phyloP scores from a whole-genome alignment of 1,139 yeast species.

The Zygotorulaspora mrakii region DNA sequence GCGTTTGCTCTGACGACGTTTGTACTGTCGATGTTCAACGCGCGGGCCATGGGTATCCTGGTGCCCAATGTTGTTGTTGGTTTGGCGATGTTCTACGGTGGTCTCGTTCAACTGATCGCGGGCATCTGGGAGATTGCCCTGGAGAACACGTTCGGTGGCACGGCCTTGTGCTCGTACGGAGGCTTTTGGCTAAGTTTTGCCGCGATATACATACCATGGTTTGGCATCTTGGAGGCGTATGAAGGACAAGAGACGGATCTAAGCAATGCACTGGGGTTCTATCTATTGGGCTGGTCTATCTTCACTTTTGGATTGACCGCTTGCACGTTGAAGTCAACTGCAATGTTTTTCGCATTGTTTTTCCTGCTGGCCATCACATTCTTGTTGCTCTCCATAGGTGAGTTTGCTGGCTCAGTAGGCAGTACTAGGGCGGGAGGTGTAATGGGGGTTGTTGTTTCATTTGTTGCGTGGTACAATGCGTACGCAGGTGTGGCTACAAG shows the following conservation, averaged over 20 bases:
- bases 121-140: conserved; percentile 57
- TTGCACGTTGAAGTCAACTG: conserved; percentile 64
- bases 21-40: conserved; percentile 53
- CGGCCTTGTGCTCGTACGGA: conserved; percentile 65
- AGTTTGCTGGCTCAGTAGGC: conserved; percentile 43
- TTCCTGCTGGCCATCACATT: conserved; percentile 59
- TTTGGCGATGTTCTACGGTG: conserved; percentile 80
- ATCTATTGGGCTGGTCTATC: conserved; percentile 61
- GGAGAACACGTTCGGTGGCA: conserved; percentile 74
- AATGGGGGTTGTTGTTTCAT: conserved; percentile 61
- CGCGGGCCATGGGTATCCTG: conserved; percentile 48
- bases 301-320: conserved; percentile 59
- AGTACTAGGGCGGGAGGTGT: conserved; percentile 61
- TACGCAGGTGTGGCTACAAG: conserved; percentile 68
- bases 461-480: conserved; percentile 72
- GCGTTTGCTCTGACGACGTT: conserved; percentile 69
- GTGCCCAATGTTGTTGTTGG: conserved; percentile 61
- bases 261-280: conserved; percentile 54
- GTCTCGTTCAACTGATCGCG: conserved; percentile 68
- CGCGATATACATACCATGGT: conserved; percentile 58
- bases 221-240: conserved; percentile 56
- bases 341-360: conserved; percentile 60
- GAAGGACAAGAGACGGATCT: conserved; percentile 38
- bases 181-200: conserved; percentile 70
- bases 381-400: conserved; percentile 60